Base-by-base conservation (phyloP, 2,329 filamentous ascomycete species). In the Trichoderma guizhouense region DNA sequence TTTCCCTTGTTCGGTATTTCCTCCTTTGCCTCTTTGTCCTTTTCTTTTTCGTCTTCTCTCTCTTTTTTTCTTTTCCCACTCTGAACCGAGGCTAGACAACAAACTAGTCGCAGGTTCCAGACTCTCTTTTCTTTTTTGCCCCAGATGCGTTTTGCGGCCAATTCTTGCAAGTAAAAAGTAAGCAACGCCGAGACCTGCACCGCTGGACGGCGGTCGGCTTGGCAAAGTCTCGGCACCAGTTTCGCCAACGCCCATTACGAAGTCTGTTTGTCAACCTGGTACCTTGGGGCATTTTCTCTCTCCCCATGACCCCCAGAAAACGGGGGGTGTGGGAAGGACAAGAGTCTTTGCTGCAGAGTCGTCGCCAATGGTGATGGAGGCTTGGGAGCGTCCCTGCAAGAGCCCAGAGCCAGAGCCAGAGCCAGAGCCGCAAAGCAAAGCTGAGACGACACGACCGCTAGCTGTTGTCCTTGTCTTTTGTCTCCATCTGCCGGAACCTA, bases 141-240 rank as follows among this genome's bases (percentile, higher is more conserved):
- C 63, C 63, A 66, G 12, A 66, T 51, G 43, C 18, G 43, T 11
- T 51, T 51, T 51, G 43, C 43, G 43, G 47, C 47, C 47, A 53
- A 53, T 53, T 53, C 47, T 53, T 12, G 47, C 47, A 34, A 60
- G 18, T 21, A 14, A 60, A 60, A 51, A 61, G 69, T 71, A 71
- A 72, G 71, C 71, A 72, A 55, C 62, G 62, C 71, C 71, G 71
- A 72, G 69, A 71, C 68, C 62, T 72, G 71, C 71, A 72, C 63
- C 61, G 69, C 71, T 63, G 26, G 63, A 24, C 36, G 71, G 71
- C 51, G 57, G 61, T 66, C 47, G 71, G 39, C 71, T 72, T 72
- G 71, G 71, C 71, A 72, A 70, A 72, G 71, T 72, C 67, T 72
- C 62, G 71, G 71, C 68, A 71, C 69, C 47, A 64, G 58, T 60